These are phyloP conservation scores for Pseudovirgaria hyperparasitica DNA, from an alignment of 2,329 filamentous ascomycete species.

Conservation along the genomic window DNA sequence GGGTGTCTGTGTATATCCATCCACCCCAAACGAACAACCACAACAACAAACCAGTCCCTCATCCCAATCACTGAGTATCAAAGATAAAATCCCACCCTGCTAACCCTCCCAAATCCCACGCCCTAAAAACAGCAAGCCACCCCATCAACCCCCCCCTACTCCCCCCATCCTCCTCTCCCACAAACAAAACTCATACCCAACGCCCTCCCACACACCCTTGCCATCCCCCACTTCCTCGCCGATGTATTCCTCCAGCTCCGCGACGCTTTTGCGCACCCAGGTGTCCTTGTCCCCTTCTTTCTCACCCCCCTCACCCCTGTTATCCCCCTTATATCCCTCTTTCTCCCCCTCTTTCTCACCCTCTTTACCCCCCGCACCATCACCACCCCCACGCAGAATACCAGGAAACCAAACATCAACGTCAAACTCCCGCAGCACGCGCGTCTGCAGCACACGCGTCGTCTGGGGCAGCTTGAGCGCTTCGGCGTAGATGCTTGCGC, in stretches of 20 bases:
- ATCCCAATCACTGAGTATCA: too few relatives aligned
- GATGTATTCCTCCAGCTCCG: slow-evolving; percentile 48
- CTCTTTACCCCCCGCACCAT: slow-evolving; percentile 32
- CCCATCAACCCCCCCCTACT: not conserved
- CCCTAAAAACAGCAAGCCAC: not conserved
- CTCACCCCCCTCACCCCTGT: slow-evolving; percentile 32
- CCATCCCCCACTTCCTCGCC: slow-evolving; percentile 50
- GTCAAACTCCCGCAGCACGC: slow-evolving; percentile 55
- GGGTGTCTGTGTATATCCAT: too few relatives aligned
- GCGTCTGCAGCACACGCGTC: slow-evolving; percentile 55
- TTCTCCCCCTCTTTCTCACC: slow-evolving; percentile 38
- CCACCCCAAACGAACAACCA: too few relatives aligned
- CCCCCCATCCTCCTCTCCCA: slow-evolving; percentile 34
- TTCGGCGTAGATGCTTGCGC: slow-evolving; percentile 68
- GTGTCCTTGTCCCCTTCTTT: slow-evolving; percentile 26
- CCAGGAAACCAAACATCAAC: slow-evolving; percentile 66
- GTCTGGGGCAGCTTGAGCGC: slow-evolving; percentile 49
- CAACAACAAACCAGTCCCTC: too few relatives aligned
- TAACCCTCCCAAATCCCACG: too few relatives aligned
- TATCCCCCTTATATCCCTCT: not conserved
- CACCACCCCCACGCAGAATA: slow-evolving; percentile 34
- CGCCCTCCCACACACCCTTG: slow-evolving; percentile 49
- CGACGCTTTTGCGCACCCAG: slow-evolving; percentile 41
- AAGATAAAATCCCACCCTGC: too few relatives aligned
- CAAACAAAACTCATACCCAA: slow-evolving; percentile 59